Evolutionary conservation across 305 asterid species (phyloP).

Genomic region (Fraxinus paxiana): DNA sequence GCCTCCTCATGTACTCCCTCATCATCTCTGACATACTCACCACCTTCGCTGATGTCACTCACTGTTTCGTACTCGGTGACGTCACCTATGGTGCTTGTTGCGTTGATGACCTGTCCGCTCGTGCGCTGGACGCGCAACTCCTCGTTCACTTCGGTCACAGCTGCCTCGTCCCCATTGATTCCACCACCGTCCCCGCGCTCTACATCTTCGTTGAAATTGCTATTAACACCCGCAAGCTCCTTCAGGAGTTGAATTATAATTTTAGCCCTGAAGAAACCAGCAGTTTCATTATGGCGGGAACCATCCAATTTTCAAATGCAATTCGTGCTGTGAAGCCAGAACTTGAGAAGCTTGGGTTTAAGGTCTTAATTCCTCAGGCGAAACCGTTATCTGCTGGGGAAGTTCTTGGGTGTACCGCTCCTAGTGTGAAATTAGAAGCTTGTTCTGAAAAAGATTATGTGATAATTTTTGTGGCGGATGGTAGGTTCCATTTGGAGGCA

Average conservation of each 20-base stretch:
- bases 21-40: slow-evolving; percentile 81
- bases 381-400: slow-evolving; percentile 93
- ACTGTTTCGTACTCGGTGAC: slow-evolving; percentile 85
- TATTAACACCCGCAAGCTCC: slow-evolving; percentile 49
- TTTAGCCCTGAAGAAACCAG: slow-evolving; percentile 37
- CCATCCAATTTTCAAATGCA: slow-evolving; percentile 75
- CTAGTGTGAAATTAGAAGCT: slow-evolving; percentile 47
- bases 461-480: slow-evolving; percentile 83
- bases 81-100: slow-evolving; percentile 97
- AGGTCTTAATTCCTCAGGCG: slow-evolving; percentile 73
- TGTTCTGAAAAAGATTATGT: slow-evolving; percentile 34
- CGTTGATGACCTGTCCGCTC: slow-evolving; percentile 80
- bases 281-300: slow-evolving; percentile 76
- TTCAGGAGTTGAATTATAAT: slow-evolving; percentile 54
- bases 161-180: slow-evolving; percentile 83
- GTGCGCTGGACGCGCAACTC: slow-evolving; percentile 73
- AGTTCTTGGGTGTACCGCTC: slow-evolving; percentile 94
- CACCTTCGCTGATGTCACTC: slow-evolving; percentile 66
- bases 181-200: slow-evolving; percentile 67
- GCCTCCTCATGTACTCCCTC: slow-evolving; percentile 73
- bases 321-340: slow-evolving; percentile 80
- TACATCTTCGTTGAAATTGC: slow-evolving; percentile 80
- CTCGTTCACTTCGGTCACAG: slow-evolving; percentile 92
- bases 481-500: slow-evolving; percentile 93
- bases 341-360: slow-evolving; percentile 74